Conservation (phyloP, 495 filamentous ascomycete species). For the Cercophora samala region DNA sequence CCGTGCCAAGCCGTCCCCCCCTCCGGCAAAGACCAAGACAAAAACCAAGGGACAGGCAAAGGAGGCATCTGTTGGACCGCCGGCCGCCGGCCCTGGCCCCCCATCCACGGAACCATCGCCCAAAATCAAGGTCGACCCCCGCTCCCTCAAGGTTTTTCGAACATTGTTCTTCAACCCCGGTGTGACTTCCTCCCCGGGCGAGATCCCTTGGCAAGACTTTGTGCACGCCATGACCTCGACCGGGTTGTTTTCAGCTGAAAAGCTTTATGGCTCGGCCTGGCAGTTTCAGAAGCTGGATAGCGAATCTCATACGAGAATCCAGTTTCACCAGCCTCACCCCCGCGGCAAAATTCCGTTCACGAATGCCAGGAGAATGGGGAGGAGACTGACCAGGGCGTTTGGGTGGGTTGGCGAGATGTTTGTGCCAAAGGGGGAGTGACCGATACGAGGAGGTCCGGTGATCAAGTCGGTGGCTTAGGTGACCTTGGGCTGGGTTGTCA, state of each 20-base stretch:
- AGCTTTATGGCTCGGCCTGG: conserved; percentile 56
- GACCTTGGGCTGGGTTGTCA: too few species aligned
- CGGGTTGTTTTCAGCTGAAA: conserved; percentile 43
- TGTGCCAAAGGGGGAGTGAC: conserved; percentile 9
- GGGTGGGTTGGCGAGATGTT: conserved; percentile 24
- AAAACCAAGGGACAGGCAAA: neutral
- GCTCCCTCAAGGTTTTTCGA: conserved; percentile 34
- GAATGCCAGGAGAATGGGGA: conserved; percentile 19
- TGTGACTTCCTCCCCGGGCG: conserved; percentile 27
- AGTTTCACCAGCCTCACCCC: conserved; percentile 52
- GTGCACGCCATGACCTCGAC: conserved; percentile 49
- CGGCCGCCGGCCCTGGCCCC: too few species aligned
- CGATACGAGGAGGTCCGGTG: too few species aligned
- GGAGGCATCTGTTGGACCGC: conserved; percentile 12
- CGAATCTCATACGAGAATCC: conserved; percentile 40
- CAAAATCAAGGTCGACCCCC: conserved; percentile 40
- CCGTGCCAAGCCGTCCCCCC: too few species aligned
- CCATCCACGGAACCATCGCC: too few species aligned
- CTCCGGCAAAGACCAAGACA: conserved; percentile 3
- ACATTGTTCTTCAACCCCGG: conserved; percentile 26
- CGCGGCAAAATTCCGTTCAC: conserved; percentile 41
- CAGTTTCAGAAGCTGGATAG: conserved; percentile 41
- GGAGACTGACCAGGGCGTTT: conserved; percentile 19
- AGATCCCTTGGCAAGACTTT: conserved; percentile 53
- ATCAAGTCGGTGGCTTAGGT: too few species aligned